Evolutionary conservation across 2,329 filamentous ascomycete genomes (phyloP), one percentile per base, ranked within the genome.

Genomic region (Colletotrichum sp.): DNA sequence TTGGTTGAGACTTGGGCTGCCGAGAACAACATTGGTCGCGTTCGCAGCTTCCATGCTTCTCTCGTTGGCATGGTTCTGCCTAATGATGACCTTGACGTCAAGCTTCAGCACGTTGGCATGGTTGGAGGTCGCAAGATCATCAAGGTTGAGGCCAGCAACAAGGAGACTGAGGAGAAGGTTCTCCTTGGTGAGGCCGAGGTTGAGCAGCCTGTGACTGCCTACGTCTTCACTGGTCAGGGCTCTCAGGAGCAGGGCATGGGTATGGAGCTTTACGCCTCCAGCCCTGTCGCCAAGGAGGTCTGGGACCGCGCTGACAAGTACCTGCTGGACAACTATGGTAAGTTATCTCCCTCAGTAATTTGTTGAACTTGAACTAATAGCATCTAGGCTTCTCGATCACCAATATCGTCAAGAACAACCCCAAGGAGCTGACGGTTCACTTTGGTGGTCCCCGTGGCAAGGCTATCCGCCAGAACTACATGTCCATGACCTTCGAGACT

Each of bases 401-500:
- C 83, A 96, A 99, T 87, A 99, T 99, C 82, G 97, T 99, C 86
- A 98, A 96, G 90, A 99, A 99, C 90, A 99, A 99, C 87, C 97
- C 97, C 78, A 98, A 98, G 90, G 97, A 99, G 88, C 93, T 99
- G 71, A 99, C 98, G 7, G 95, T 99, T 79, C 95, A 99, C 89
- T 99, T 99, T 83, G 97, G 98, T 88, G 97, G 97, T 65, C 96
- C 97, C 77, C 95, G 95, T 75, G 97, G 97, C 83, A 99, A 99
- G 88, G 96, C 95, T 68, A 99, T 99, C 81, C 95, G 97, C 78
- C 94, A 98, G 83, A 99, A 99, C 87, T 99, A 99, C 90, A 99
- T 99, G 94, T 94, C 96, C 76, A 99, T 99, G 97, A 99, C 96
- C 64, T 99, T 99, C 86, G 97, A 99, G 89, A 98, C 96, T n/a